A percentile compares a stretch with the other conserved stretches of the same genome.
Evolutionary conservation across 2,329 filamentous ascomycete genomes (phyloP).

Genomic region (Fusarium vanettenii): DNA sequence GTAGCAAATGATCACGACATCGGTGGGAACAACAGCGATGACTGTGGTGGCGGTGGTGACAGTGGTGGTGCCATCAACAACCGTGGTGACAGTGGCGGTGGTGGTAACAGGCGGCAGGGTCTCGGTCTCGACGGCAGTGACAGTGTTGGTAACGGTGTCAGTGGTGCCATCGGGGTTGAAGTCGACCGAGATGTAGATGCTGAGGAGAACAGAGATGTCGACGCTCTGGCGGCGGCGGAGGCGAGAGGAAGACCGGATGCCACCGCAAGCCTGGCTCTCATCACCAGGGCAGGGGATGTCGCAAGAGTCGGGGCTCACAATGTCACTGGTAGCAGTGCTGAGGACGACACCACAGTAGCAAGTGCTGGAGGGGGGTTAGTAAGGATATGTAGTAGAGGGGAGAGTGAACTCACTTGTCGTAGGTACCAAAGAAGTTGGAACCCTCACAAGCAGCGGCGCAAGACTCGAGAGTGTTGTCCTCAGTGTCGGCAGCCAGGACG

Average conservation of each 20-base stretch:
- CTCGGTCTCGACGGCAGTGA: slow-evolving; percentile 35
- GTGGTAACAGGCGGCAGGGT: slow-evolving; percentile 44
- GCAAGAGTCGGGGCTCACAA: slow-evolving; percentile 36
- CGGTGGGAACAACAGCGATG: slow-evolving; percentile 34
- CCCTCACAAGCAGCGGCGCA: slow-evolving; percentile 42
- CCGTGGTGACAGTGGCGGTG: slow-evolving; percentile 44
- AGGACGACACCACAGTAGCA: slow-evolving; percentile 47
- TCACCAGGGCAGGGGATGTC: slow-evolving; percentile 46
- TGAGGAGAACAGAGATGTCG: slow-evolving; percentile 37
- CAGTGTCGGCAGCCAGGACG: slow-evolving; percentile 7
- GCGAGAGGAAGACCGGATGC: slow-evolving; percentile 17
- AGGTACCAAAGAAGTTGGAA: slow-evolving; percentile 41
- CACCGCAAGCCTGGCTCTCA: slow-evolving; percentile 41
- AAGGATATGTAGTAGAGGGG: not conserved
- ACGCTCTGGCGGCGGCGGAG: slow-evolving; percentile 37
- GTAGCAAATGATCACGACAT: slow-evolving; percentile 43
- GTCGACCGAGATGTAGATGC: slow-evolving; percentile 29
- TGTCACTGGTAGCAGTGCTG: slow-evolving; percentile 5
- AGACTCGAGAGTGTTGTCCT: slow-evolving; percentile 25
- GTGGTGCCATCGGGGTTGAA: slow-evolving; percentile 24
- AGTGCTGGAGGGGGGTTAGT: slow-evolving; percentile 31
- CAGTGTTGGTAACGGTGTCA: slow-evolving; percentile 9
- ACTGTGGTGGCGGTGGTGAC: slow-evolving; percentile 39
- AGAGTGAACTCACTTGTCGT: slow-evolving; percentile 32
- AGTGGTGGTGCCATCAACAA: slow-evolving; percentile 35